Conservation (phyloP, 768 basidiomycete species). For the Neoboletus subvelutipes region DNA sequence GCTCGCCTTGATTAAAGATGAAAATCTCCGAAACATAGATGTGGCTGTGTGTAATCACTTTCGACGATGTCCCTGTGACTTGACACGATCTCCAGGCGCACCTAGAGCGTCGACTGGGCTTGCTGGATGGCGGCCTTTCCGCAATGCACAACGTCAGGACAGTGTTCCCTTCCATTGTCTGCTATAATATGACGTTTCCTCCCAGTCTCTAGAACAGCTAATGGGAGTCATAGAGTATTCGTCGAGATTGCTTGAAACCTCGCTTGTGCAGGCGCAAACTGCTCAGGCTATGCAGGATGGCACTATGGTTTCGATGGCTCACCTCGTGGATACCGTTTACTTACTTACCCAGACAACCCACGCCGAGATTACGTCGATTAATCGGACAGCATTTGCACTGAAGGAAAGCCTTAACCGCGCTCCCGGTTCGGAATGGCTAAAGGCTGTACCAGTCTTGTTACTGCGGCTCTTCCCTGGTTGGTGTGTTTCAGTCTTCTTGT, state of each 20-base stretch:
- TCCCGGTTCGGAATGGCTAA: slow-evolving; percentile 23
- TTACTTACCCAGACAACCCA: slow-evolving; percentile 41
- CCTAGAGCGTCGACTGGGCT: slow-evolving; percentile 29
- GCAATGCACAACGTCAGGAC: slow-evolving; percentile 33
- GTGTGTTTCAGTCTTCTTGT: slow-evolving; percentile 9
- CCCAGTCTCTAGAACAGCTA: slow-evolving; percentile 23
- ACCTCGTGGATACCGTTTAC: slow-evolving; percentile 37
- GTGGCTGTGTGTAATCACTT: slow-evolving; percentile 19
- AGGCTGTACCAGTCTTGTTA: slow-evolving; percentile 10
- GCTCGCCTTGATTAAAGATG: slow-evolving; percentile 28
- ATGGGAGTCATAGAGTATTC: slow-evolving; percentile 19
- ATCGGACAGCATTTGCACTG: slow-evolving; percentile 38
- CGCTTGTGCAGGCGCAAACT: slow-evolving; percentile 31
- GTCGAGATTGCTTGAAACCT: slow-evolving; percentile 32
- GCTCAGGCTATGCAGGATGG: slow-evolving; percentile 39
- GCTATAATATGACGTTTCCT: slow-evolving; percentile 17
- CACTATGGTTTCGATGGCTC: slow-evolving; percentile 34
- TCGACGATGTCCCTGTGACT: slow-evolving; percentile 1
- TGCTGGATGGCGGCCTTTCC: slow-evolving; percentile 25
- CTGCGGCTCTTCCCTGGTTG: slow-evolving; percentile 25
- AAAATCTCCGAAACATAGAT: slow-evolving; percentile 29
- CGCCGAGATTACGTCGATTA: slow-evolving; percentile 47
- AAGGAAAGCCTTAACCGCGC: slow-evolving; percentile 28
- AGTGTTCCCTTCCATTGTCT: slow-evolving; percentile 7
- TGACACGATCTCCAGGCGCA: slow-evolving; percentile 27